Percentiles rank a stretch among this genome's conserved stretches.
phyloP scores from a whole-genome alignment of 257 asterid species.

The Nicotiana undulata region DNA sequence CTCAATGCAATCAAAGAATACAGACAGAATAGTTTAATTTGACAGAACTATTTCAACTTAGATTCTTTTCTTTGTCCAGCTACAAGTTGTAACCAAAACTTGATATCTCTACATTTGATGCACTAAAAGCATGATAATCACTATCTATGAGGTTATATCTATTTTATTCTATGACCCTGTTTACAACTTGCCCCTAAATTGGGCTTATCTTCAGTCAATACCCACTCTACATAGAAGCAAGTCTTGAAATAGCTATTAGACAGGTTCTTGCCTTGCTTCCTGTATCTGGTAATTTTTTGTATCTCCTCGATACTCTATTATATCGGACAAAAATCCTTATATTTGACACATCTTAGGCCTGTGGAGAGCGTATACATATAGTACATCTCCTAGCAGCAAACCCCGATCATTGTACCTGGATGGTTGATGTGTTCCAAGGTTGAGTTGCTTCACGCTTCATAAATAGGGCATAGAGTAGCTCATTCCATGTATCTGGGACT shows the following conservation, averaged over 20 bases:
- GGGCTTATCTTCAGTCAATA: background rate
- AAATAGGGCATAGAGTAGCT: constrained; percentile 58
- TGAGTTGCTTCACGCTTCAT: constrained; percentile 34
- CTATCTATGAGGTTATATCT: background rate
- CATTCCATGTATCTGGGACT: constrained; percentile 87
- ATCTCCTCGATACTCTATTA: background rate
- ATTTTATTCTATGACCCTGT: constrained; percentile 5
- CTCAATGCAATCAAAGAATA: background rate
- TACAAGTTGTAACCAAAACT: constrained; percentile 6
- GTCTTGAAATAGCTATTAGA: background rate
- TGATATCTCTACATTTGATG: background rate
- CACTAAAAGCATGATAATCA: background rate
- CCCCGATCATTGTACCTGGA: constrained; percentile 10
- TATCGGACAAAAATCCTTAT: background rate
- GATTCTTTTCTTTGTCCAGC: background rate
- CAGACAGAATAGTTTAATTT: background rate
- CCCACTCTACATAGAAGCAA: background rate
- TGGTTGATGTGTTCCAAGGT: constrained; percentile 19
- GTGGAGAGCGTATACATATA: background rate
- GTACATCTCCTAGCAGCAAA: background rate
- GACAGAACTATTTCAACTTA: background rate
- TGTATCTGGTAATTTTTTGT: background rate
- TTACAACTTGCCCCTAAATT: background rate
- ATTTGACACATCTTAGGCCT: background rate
- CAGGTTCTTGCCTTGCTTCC: background rate